Percentiles rank a stretch among this genome's conserved stretches.
Evolutionary conservation across 768 basidiomycete species (phyloP).

Genomic region (Tulasnella calospora): DNA sequence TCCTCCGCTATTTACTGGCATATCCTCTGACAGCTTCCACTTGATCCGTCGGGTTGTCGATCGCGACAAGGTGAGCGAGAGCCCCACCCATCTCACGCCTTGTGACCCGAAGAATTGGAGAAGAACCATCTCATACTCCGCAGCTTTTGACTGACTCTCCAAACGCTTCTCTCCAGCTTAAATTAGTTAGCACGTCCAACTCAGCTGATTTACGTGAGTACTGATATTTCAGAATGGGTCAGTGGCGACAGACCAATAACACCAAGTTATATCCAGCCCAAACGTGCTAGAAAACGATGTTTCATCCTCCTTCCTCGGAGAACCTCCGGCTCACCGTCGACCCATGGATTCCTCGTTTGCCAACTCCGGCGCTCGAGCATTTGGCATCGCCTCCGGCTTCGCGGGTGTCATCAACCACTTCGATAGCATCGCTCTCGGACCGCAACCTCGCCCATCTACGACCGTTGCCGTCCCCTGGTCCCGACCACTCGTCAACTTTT

Average conservation of each 20-base stretch:
- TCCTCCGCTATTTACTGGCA: not conserved
- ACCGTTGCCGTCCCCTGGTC: constrained; percentile 20
- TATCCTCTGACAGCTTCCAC: not conserved
- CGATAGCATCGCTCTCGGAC: constrained; percentile 8
- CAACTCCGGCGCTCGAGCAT: constrained; percentile 10
- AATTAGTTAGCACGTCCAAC: not conserved
- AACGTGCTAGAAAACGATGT: not conserved
- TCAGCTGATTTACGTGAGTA: not conserved
- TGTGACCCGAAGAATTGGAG: not conserved
- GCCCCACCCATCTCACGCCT: constrained; percentile 8
- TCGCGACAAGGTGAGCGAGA: not conserved
- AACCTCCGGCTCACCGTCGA: constrained; percentile 21
- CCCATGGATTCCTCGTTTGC: constrained; percentile 23
- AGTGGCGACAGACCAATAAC: not conserved
- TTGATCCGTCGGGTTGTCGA: not conserved
- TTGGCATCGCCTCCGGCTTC: constrained; percentile 9
- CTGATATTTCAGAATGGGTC: not conserved
- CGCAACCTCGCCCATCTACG: constrained; percentile 8
- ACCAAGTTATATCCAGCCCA: not conserved
- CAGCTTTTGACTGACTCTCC: constrained; percentile 8
- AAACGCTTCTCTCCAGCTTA: not conserved
- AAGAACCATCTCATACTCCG: not conserved
- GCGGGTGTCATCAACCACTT: constrained; percentile 13
- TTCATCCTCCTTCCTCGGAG: constrained; percentile 12
- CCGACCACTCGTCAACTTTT: constrained; percentile 11